These are phyloP conservation scores for Aspergillus ustus DNA, from an alignment of 2,329 filamentous ascomycete species.

Conservation along the genomic window DNA sequence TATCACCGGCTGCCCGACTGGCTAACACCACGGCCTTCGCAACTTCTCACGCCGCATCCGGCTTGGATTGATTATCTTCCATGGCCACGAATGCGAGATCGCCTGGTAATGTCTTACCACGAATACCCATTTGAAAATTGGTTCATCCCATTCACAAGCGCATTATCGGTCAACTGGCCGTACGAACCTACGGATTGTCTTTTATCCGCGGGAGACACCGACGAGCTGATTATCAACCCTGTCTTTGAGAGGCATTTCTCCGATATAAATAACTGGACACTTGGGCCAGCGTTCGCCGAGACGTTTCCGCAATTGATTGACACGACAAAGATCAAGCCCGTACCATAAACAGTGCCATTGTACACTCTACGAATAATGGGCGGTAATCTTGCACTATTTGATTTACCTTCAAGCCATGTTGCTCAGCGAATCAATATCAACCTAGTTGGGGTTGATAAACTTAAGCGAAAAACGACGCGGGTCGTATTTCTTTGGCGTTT, in stretches of 20 bases:
- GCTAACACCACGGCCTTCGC: slow-evolving; percentile 68
- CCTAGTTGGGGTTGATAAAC: neutral
- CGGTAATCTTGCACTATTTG: neutral
- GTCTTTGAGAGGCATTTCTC: slow-evolving; percentile 82
- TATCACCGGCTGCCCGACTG: slow-evolving; percentile 77
- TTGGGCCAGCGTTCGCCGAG: slow-evolving; percentile 71
- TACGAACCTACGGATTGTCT: slow-evolving; percentile 76
- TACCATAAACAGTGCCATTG: neutral
- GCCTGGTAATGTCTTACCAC: slow-evolving; percentile 59
- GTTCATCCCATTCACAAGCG: slow-evolving; percentile 80
- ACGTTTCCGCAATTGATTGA: slow-evolving; percentile 64
- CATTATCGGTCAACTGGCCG: slow-evolving; percentile 80
- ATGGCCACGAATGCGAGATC: slow-evolving; percentile 77
- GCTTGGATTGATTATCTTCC: slow-evolving; percentile 83
- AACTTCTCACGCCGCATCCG: slow-evolving; percentile 71
- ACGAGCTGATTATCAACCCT: slow-evolving; percentile 79
- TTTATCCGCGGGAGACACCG: slow-evolving; percentile 54
- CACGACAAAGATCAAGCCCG: slow-evolving; percentile 41
- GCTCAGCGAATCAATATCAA: neutral
- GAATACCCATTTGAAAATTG: slow-evolving; percentile 76
- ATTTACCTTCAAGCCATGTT: neutral
- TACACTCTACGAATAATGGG: neutral
- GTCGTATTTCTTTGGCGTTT: neutral
- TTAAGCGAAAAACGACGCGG: neutral
- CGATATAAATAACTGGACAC: slow-evolving; percentile 77